Base-by-base conservation (phyloP, 805 yeast genomes). In the Teunomyces aglyptinius region DNA sequence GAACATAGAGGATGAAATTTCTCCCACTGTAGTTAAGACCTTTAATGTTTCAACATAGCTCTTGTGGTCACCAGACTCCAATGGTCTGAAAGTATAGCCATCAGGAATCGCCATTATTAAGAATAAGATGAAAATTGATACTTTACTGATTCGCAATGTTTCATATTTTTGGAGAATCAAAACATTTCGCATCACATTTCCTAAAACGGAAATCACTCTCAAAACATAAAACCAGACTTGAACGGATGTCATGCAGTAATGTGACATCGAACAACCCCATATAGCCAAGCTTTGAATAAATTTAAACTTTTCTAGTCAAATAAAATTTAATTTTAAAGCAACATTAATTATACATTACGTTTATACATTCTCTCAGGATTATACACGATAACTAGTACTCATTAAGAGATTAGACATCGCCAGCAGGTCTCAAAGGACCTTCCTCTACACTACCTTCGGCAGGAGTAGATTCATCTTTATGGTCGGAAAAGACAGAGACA, bases 21-120 rank as follows among this genome's bases (percentile, higher is more conserved):
- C 75, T 0, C 98, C 99, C 4, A 94, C 97, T 0, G 86, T 80
- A 8, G 98, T 94, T 52, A 92, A 73, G 3, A 78, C 86, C 10
- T 72, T 64, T 39, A 94, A 70, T 0, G 88, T 82, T 26, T 77
- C 77, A 20, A 85, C 68, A 6, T 83, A 84, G 10, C 85, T 83
- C n/a, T 79, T 77, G 61, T 75, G 83, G 64, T 91, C 97, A 0
- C 70, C 55, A 6, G 62, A 52, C 46, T 70, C 64, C 19, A 87
- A 63, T 22, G 81, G 73, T 56, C 97, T 78, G 44, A 90, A 70
- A 1, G 67, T 62, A 68, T 86, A 90, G 1, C 86, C 90, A n/a
- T 64, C 70, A n/a, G 91, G 90, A 24, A 81, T 61, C 11, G 56
- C 35, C 59, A 61, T 45, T 20, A 20, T 38, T 33, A n/a, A 16